phyloP scores from a whole-genome alignment of 805 yeast species.

The Pichia nakasei region DNA sequence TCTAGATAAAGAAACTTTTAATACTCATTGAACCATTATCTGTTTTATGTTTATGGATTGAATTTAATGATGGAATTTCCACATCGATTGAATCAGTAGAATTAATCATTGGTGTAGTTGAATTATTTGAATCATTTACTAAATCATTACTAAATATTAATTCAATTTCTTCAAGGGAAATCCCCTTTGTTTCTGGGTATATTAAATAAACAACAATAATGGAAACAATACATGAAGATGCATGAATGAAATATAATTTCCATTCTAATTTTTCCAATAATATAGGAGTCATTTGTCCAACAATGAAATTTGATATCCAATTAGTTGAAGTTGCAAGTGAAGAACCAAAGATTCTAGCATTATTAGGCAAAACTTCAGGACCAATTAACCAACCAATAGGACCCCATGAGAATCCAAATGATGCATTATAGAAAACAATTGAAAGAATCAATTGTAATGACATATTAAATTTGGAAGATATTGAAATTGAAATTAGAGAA shows the following conservation, averaged over 20 bases:
- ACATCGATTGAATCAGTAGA: slow-evolving; percentile 14
- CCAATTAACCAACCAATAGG: slow-evolving; percentile 82
- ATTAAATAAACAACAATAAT: slow-evolving; percentile 60
- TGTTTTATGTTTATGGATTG: slow-evolving; percentile 28
- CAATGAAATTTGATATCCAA: slow-evolving; percentile 88
- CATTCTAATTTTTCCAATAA: slow-evolving; percentile 68
- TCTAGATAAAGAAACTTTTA: slow-evolving; percentile 22
- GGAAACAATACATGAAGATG: slow-evolving; percentile 65
- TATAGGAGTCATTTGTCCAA: slow-evolving; percentile 87
- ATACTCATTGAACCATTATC: slow-evolving; percentile 26
- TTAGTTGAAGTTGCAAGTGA: slow-evolving; percentile 86
- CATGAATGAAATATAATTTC: slow-evolving; percentile 78
- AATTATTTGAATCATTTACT: not conserved
- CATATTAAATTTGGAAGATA: slow-evolving; percentile 56
- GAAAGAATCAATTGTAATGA: slow-evolving; percentile 49
- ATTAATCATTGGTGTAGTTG: not conserved
- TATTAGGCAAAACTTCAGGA: slow-evolving; percentile 78
- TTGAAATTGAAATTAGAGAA: slow-evolving; percentile 57
- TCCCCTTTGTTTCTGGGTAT: slow-evolving; percentile 89
- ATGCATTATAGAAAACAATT: slow-evolving; percentile 73
- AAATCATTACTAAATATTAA: slow-evolving; percentile 53
- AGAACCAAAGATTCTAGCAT: slow-evolving; percentile 84
- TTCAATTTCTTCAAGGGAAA: slow-evolving; percentile 86
- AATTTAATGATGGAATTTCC: slow-evolving; percentile 30
- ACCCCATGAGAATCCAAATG: slow-evolving; percentile 89